phyloP scores from a whole-genome alignment of 192 early-diverging fungal species.

The Backusella westeae region DNA sequence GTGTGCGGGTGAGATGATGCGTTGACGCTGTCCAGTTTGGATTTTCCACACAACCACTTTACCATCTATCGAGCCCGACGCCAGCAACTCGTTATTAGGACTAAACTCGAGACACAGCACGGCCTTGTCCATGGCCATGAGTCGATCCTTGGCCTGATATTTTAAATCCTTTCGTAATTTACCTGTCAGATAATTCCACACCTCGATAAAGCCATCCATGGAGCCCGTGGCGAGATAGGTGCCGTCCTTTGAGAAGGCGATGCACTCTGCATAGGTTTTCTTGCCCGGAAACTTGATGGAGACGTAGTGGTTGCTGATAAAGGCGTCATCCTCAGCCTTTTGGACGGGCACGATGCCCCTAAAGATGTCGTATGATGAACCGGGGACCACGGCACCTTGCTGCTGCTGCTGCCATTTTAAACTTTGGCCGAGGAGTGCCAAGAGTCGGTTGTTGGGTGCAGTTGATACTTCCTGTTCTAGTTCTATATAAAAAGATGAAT shows the following conservation, averaged over 20 bases:
- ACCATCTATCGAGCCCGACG: conserved; percentile 83
- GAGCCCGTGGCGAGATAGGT: conserved; percentile 85
- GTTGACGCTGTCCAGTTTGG: conserved; percentile 65
- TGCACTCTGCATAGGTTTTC: conserved; percentile 76
- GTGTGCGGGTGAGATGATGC: conserved; percentile 81
- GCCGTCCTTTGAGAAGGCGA: conserved; percentile 81
- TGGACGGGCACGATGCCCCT: conserved; percentile 61
- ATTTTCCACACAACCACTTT: conserved; percentile 88
- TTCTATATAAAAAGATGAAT: conserved; percentile 20
- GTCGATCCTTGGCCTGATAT: conserved; percentile 88
- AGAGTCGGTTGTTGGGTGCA: conserved; percentile 74
- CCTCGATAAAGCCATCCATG: conserved; percentile 93
- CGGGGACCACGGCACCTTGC: conserved; percentile 72
- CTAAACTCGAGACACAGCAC: conserved; percentile 79
- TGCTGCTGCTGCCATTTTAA: conserved; percentile 84
- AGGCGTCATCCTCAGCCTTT: conserved; percentile 70
- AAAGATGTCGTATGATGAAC: conserved; percentile 80
- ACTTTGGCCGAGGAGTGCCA: conserved; percentile 83
- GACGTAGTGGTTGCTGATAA: conserved; percentile 66
- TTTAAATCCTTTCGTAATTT: conserved; percentile 85
- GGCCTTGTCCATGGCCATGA: conserved; percentile 91
- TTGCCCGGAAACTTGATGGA: conserved; percentile 90
- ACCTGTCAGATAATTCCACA: conserved; percentile 92
- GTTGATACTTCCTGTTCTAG: conserved; percentile 64
- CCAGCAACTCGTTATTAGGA: conserved; percentile 76